Evolutionary conservation across 345 rosid genomes (phyloP), one percentile per base, ranked within the genome.

Genomic region (Physaria fendleri): DNA sequence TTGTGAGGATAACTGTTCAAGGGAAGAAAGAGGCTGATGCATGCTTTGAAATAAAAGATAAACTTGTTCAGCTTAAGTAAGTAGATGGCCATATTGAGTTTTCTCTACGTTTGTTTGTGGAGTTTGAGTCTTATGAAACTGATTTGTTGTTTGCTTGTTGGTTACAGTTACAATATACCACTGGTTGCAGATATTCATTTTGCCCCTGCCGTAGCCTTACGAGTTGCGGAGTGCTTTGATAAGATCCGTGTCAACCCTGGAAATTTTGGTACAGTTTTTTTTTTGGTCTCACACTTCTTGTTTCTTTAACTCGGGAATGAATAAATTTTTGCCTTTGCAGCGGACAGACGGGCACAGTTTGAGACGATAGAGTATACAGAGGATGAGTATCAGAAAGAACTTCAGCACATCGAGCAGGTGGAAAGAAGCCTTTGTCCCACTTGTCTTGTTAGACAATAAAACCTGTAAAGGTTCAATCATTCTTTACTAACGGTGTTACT

Each of bases 201-300:
- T 69, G 97, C 99, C 25, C 99, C 99, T 69, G 13, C 89, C 14
- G 81, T 93, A 60, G 99, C 99, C 22, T 57, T 93, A 46, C 74
- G 97, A 43, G 95, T 89, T 20, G 83, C 94, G 56, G 99, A 93
- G 71, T 93, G 99, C 80, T 93, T 93, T 64, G 97, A 93, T 59
- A 93, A 93, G 72, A 93, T 93, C 68, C 97, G 95, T 43, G 97
- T 92, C 65, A 92, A 92, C 80, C 99, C 99, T 0, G 97, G 99
- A 77, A 92, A 92, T 51, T 92, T 92, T 55, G 99, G 99, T 92
- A 79, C 15, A 8, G 33, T 37, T 4, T 2, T 14, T 40, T 37
- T 33, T 8, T 5, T 20, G 22, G 14, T 71, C 41, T 57, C 46
- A 41, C 22, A 30, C 13, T 64, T 51, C 13, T 64, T 51, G 50